Base-by-base conservation (phyloP, 352 stramenopile genomes). In the Paralagenidium karlingii region DNA sequence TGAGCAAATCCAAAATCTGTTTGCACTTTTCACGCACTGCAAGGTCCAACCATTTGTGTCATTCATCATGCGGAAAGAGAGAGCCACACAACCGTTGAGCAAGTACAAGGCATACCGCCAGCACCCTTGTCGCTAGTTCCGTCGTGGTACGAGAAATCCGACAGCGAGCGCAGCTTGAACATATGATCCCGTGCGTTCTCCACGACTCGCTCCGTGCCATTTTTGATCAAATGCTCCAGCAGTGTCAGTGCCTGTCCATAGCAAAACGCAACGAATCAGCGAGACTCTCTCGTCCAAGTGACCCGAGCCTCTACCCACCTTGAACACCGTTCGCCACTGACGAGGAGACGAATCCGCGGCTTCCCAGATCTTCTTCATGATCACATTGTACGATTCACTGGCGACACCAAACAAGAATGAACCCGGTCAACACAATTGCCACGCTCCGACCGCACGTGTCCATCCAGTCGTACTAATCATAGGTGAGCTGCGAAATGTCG, bases 151-250 rank as follows among this genome's bases (percentile, higher is more conserved):
- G 78, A 90, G 51, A 94, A 94, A 43, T 85, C 73, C 32, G 70
- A 85, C 43, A 94, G 60, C 28, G 82, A 66, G 9, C 80, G 77
- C 16, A 94, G 60, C 60, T 91, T 91, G 54, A 91, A 90, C 73
- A 96, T 96, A 63, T 97, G 89, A 51, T 96, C 82, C 10, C 87
- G 69, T 8, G 87, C 82, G 59, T 99, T 96, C 52, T 99, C 96
- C 20, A 99, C 94, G 27, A 97, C 95, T 22, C 94, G 80, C 60
- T 98, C 94, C 22, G 84, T 94, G 26, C 94, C 96, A 55, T 98
- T 98, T 66, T 98, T 98, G 45, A 99, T 71, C 29, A 99, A 65
- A 58, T 98, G 91, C 31, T 99, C 96, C 34, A 98, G 50, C 37
- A 99, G 60, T 39, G 81, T 98, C 18, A 94, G 47, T 21, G 75